Evolutionary conservation across 192 early-diverging fungal genomes (phyloP), one percentile per base, ranked within the genome.

Genomic region (Backusella psychrophila): DNA sequence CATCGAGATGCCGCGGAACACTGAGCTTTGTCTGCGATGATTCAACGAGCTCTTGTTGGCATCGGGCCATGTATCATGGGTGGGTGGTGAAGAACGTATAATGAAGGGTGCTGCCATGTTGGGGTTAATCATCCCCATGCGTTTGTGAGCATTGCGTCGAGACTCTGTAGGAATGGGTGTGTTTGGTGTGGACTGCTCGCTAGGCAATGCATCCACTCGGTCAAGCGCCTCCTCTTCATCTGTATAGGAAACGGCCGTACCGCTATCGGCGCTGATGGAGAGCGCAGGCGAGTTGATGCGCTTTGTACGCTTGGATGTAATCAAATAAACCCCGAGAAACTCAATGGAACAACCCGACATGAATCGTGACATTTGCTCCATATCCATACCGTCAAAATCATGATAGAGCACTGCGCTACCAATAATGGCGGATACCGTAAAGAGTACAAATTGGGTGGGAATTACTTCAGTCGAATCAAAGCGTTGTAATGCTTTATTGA

Each of bases 381-480:
- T 77, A 49, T 79, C 71, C 77, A 86, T 86, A 49, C 87, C 83
- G 35, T 87, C 86, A 84, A 91, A 91, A 75, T 91, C 90, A 71
- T 87, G 86, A 74, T 92, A 90, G n/a, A 90, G 77, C 12, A 91
- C 81, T 7, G 90, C 89, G 59, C 87, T 89, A 33, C 92, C 92
- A 52, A 91, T 83, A 36, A 93, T 93, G 15, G 89, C 88, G 12
- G 87, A 90, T 14, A 90, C 81, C 0, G 92, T 93, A 72, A 93
- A 93, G 4, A 92, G 79, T 14, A 93, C 92, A 81, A 92, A 93
- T 76, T 93, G 92, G 9, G 91, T 93, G 2, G 92, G 92, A 68
- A 93, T 93, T 1, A 93, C 92, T 79, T 90, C 86, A 19, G 90
- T 91, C 7, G 90, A 87, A 72, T 91, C 90, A 69, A 91, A 91